Base-by-base conservation (phyloP, 805 yeast genomes). In the Yarrowia divulgata region DNA sequence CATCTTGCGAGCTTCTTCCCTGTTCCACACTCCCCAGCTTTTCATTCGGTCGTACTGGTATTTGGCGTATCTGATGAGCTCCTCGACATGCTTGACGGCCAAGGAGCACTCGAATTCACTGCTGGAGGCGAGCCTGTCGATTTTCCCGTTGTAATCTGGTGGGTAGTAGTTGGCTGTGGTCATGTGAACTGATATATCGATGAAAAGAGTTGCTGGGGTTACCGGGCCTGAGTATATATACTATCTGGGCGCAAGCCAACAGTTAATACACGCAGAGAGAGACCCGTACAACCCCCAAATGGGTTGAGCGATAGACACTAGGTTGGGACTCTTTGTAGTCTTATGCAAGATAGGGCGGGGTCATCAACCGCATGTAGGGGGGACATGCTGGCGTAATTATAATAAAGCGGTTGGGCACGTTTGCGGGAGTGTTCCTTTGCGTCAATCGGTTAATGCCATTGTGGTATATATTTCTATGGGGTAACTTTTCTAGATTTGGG, bases 21-120 rank as follows among this genome's bases (percentile, higher is more conserved):
- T 4, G n/a, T 54, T 45, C 60, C 60, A 54, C 3, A 54, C 19
- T 2, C 45, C 45, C 60, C 60, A 54, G 34, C 60, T 23, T 35
- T 39, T 39, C 19, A 37, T 18, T 8, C 60, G 23, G 34, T 54
- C 60, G 45, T 54, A 54, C 60, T 54, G 45, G 60, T 37, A 54
- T 8, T 37, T 54, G 3, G 60, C 60, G 45, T 54, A 54, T 8
- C 60, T n/a, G 4, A 54, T 54, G 60, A 54, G 60, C 45, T 54
- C 60, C 34, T 54, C 60, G 9, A 54, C 35, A 39, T 54, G 60
- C 39, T 54, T 54, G 19, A 54, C 60, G 3, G 60, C 60, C 60
- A 54, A 9, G 7, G 12, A 39, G 60, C 60, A 37, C 32, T 54
- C 60, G 8, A 54, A 54, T n/a, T 54, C 60, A 9, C 13, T 37